phyloP scores from a whole-genome alignment of 2,329 filamentous ascomycete species.

The Neopestalotiopsis sp. region DNA sequence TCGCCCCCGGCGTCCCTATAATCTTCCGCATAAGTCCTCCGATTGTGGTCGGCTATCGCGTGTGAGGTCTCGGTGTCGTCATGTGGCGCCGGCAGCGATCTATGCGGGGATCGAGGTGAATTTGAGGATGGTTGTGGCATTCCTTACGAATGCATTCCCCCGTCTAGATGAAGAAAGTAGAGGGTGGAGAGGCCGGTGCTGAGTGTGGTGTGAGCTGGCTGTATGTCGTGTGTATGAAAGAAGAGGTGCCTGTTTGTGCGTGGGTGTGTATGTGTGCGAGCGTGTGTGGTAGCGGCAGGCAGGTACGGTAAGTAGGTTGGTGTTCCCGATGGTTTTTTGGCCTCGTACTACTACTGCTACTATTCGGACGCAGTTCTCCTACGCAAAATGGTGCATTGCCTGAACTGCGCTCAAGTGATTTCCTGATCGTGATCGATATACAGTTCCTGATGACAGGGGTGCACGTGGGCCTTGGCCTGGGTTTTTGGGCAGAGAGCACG shows the following conservation, averaged over 20 bases:
- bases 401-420: neutral
- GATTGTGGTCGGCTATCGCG: constrained; percentile 7
- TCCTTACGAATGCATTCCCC: constrained; percentile 19
- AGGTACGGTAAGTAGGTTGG: neutral
- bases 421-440: neutral
- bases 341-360: neutral
- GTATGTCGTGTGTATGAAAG: neutral
- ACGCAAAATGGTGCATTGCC: neutral
- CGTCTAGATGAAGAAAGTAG: neutral
- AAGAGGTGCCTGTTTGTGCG: neutral
- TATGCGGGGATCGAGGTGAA: constrained; percentile 10
- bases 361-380: neutral
- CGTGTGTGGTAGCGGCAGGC: neutral
- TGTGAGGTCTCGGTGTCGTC: constrained; percentile 1
- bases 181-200: neutral
- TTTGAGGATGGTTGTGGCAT: constrained; percentile 19
- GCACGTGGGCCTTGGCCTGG: neutral
- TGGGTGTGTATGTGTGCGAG: constrained; percentile 10
- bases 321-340: neutral
- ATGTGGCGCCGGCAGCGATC: constrained; percentile 4
- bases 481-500: neutral
- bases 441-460: neutral
- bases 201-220: neutral
- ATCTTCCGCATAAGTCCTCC: constrained; percentile 6
- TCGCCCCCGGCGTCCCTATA: constrained; percentile 3